These are phyloP conservation scores for Tilletia setariae DNA, from an alignment of 1,284 basidiomycete genomes.

Conservation along the genomic window DNA sequence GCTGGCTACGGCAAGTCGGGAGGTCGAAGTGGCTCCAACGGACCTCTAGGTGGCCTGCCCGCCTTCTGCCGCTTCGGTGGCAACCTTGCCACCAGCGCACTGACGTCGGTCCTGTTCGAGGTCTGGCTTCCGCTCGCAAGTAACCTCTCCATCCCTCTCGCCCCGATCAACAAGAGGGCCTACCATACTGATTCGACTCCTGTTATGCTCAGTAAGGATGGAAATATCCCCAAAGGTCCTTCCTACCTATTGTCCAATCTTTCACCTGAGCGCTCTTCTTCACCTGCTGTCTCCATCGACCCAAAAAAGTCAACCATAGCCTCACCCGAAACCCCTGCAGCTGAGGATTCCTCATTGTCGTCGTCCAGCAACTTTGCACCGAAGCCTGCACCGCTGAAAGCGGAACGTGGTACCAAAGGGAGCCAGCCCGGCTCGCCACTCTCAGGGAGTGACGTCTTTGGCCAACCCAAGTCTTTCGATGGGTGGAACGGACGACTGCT, in stretches of 20 bases:
- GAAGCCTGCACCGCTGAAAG: too few species aligned
- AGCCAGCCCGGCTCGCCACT: neutral
- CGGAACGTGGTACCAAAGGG: neutral
- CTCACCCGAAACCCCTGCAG: too few species aligned
- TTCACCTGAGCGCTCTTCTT: too few species aligned
- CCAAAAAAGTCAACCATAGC: too few species aligned
- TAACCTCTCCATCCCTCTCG: slow-evolving; percentile 9
- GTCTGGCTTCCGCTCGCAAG: slow-evolving; percentile 18
- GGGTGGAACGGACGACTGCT: slow-evolving; percentile 30
- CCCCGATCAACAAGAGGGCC: slow-evolving; percentile 2
- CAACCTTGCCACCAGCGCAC: neutral
- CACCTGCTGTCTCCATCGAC: too few species aligned
- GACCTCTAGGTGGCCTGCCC: slow-evolving; percentile 16
- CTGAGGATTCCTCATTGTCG: too few species aligned
- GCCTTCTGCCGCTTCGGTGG: slow-evolving; percentile 19
- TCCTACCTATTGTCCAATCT: neutral
- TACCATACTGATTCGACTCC: slow-evolving; percentile 19
- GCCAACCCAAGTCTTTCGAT: neutral
- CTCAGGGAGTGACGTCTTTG: slow-evolving; percentile 18
- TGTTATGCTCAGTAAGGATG: neutral
- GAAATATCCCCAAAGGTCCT: slow-evolving; percentile 4
- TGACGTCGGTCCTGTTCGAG: slow-evolving; percentile 16
- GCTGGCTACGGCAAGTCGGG: slow-evolving; percentile 1
- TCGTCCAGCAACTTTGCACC: too few species aligned
- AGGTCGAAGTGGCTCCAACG: neutral